Conservation (phyloP, 352 stramenopile species). For the Phytopythium oedochilum region DNA sequence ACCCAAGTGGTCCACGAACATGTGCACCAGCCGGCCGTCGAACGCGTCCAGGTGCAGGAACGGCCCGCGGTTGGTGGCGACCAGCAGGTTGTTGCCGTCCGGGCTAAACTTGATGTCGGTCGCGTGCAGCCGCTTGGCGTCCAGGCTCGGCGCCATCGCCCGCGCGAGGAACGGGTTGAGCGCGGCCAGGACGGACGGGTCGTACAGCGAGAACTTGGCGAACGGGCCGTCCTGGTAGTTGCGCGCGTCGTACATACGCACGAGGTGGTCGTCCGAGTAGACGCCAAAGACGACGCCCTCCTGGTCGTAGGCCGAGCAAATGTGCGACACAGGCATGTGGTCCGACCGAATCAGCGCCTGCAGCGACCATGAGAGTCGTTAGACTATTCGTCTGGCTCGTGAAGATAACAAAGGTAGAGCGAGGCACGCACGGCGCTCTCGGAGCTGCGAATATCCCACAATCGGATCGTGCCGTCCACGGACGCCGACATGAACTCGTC, state of each 20-base stretch:
- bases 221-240: conserved; percentile 87
- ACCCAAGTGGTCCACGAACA: conserved; percentile 52
- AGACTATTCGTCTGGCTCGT: neutral
- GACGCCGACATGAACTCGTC: conserved; percentile 84
- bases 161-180: conserved; percentile 61
- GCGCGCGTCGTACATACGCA: conserved; percentile 87
- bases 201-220: conserved; percentile 85
- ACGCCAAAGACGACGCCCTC: conserved; percentile 84
- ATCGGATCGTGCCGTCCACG: conserved; percentile 67
- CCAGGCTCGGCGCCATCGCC: conserved; percentile 45
- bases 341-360: conserved; percentile 62
- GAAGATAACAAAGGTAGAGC: neutral
- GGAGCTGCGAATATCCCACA: conserved; percentile 76
- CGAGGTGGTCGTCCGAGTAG: conserved; percentile 81
- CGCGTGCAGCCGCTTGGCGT: conserved; percentile 60
- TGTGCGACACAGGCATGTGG: conserved; percentile 52
- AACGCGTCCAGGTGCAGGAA: conserved; percentile 85
- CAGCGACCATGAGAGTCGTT: neutral
- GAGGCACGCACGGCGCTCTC: conserved; percentile 41
- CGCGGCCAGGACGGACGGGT: conserved; percentile 53
- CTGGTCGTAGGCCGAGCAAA: conserved; percentile 78
- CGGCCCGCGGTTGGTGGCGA: conserved; percentile 76
- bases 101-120: conserved; percentile 82
- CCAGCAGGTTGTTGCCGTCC: conserved; percentile 78
- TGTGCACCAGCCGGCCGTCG: conserved; percentile 72